Evolutionary conservation across 805 yeast species (phyloP).

Genomic region (Zygoascus flipseniorum): DNA sequence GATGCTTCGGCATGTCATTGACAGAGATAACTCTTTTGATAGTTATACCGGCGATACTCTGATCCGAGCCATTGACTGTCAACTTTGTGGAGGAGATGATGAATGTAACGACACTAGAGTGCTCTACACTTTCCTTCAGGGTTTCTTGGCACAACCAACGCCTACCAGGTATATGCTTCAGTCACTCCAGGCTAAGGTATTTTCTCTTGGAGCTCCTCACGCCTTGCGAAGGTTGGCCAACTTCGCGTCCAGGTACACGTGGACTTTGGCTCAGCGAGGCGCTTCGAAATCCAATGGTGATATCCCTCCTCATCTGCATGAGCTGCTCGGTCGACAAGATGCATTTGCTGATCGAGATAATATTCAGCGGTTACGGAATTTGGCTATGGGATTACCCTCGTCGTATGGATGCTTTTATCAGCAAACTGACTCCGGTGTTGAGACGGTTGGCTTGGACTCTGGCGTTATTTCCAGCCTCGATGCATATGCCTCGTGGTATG

Average conservation of each 20-base stretch:
- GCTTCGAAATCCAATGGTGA: neutral
- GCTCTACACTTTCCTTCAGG: constrained; percentile 17
- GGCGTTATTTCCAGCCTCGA: constrained; percentile 23
- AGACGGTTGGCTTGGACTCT: constrained; percentile 17
- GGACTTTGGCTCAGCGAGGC: constrained; percentile 22
- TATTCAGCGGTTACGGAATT: constrained; percentile 15
- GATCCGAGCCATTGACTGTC: constrained; percentile 27
- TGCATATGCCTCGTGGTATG: constrained; percentile 24
- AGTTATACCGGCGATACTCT: constrained; percentile 1
- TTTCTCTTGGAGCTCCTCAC: neutral
- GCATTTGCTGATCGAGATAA: constrained; percentile 20
- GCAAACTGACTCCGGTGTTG: constrained; percentile 17
- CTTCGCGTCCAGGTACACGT: constrained; percentile 10
- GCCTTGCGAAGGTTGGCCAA: constrained; percentile 3
- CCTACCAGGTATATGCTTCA: constrained; percentile 22
- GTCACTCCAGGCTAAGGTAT: constrained; percentile 25
- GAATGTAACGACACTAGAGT: constrained; percentile 19
- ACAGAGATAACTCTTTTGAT: constrained; percentile 2
- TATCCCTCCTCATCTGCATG: constrained; percentile 3
- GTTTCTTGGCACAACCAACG: constrained; percentile 18
- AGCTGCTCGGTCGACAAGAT: constrained; percentile 14
- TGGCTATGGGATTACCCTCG: constrained; percentile 11
- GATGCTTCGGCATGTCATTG: constrained; percentile 13
- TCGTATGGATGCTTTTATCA: constrained; percentile 1
- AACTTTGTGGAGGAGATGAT: constrained; percentile 32